Conservation (phyloP, 2,329 filamentous ascomycete genomes). For the Sclerotinia borealis region DNA sequence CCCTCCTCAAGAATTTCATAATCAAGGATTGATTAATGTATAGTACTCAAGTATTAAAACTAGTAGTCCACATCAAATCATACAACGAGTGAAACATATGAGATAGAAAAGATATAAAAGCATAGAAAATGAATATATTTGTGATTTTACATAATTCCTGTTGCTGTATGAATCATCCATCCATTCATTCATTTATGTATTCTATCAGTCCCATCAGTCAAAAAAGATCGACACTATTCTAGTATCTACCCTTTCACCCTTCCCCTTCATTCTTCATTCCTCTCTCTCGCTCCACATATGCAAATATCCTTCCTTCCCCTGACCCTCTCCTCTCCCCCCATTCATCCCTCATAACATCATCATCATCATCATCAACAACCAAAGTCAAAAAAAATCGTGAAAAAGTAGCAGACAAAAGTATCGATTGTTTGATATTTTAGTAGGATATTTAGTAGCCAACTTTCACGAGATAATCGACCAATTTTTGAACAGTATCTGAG, state of each 20-base stretch:
- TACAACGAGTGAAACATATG: too few species aligned
- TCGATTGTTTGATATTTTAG: slow-evolving; percentile 20
- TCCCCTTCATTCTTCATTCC: not conserved
- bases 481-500: slow-evolving; percentile 69
- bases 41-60: too few species aligned
- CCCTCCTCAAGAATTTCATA: too few species aligned
- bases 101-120: too few species aligned
- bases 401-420: not conserved
- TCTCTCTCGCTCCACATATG: not conserved
- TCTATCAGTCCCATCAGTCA: too few species aligned
- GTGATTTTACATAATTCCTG: not conserved
- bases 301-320: not conserved
- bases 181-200: not conserved
- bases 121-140: too few species aligned
- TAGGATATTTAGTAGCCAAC: slow-evolving; percentile 51
- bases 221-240: slow-evolving; percentile 5
- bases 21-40: too few species aligned
- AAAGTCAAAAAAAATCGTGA: not conserved
- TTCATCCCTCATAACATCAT: not conserved
- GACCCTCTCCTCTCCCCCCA: not conserved
- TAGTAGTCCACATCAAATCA: too few species aligned
- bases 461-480: slow-evolving; percentile 81
- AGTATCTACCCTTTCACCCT: not conserved
- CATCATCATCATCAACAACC: not conserved
- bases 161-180: not conserved